phyloP scores from a whole-genome alignment of 2,329 filamentous ascomycete genomes.

The Xylaria sp. region DNA sequence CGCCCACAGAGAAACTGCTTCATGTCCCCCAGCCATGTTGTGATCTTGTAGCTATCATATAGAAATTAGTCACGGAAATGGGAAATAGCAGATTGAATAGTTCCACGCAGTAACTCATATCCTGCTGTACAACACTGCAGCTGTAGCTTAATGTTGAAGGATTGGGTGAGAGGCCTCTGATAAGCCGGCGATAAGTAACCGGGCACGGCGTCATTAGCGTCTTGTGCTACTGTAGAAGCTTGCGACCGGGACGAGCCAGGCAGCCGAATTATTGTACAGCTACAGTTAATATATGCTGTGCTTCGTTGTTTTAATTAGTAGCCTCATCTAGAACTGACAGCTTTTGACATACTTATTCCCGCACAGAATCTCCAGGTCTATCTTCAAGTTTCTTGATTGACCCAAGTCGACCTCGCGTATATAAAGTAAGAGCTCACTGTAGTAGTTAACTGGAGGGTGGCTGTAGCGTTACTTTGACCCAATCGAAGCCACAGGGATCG shows the following conservation, averaged over 20 bases:
- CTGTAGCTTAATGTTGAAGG: neutral
- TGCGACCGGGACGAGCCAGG: slow-evolving; percentile 5
- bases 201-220: slow-evolving; percentile 9
- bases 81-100: neutral
- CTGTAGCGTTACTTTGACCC: slow-evolving; percentile 7
- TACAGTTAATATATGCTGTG: neutral
- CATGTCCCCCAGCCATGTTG: neutral
- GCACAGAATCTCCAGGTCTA: neutral
- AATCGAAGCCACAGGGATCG: slow-evolving; percentile 16
- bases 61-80: neutral
- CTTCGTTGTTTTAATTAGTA: neutral
- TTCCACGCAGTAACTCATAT: neutral
- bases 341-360: neutral
- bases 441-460: neutral
- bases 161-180: slow-evolving; percentile 7
- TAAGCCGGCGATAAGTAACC: slow-evolving; percentile 24
- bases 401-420: neutral
- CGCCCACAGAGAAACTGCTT: neutral
- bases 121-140: neutral
- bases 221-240: slow-evolving; percentile 10
- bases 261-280: slow-evolving; percentile 18
- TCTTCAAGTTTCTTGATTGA: neutral
- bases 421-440: neutral
- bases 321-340: neutral
- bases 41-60: neutral